phyloP scores from a whole-genome alignment of 1,284 basidiomycete species.

The Fomitopsis betulina region DNA sequence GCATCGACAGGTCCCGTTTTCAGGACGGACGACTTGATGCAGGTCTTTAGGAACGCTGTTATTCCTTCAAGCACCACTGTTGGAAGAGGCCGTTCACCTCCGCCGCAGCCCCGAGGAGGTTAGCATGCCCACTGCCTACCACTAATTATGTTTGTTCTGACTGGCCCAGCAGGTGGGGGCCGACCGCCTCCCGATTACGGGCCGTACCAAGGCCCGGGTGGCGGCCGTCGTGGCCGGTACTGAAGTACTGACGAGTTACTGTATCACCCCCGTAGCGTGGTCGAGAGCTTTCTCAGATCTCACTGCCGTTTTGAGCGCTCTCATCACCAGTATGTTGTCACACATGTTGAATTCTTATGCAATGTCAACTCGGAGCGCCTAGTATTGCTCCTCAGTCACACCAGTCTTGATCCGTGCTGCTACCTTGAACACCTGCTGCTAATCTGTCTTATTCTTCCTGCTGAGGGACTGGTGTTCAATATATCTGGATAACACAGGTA shows the following conservation, averaged over 20 bases:
- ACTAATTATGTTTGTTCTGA: not conserved
- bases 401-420: too few species aligned
- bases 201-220: constrained; percentile 37
- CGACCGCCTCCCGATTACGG: constrained; percentile 43
- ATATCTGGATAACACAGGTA: too few species aligned
- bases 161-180: constrained; percentile 19
- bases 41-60: constrained; percentile 69
- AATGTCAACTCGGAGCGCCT: too few species aligned
- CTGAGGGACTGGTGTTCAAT: too few species aligned
- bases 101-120: constrained; percentile 44
- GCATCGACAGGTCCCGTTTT: constrained; percentile 70
- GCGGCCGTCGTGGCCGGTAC: constrained; percentile 25
- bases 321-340: not conserved
- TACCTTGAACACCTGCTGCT: too few species aligned
- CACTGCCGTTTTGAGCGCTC: not conserved
- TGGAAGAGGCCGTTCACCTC: constrained; percentile 40
- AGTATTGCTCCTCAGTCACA: too few species aligned
- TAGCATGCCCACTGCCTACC: too few species aligned
- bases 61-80: constrained; percentile 58
- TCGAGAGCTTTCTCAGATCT: not conserved
- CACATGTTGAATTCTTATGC: too few species aligned
- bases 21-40: constrained; percentile 82
- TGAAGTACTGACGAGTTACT: constrained; percentile 15
- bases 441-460: too few species aligned
- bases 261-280: not conserved